A percentile compares a stretch with the other conserved stretches of the same genome.
Evolutionary conservation across 164 flowering plant genomes (phyloP).

Genomic region (Aristolochia contorta): DNA sequence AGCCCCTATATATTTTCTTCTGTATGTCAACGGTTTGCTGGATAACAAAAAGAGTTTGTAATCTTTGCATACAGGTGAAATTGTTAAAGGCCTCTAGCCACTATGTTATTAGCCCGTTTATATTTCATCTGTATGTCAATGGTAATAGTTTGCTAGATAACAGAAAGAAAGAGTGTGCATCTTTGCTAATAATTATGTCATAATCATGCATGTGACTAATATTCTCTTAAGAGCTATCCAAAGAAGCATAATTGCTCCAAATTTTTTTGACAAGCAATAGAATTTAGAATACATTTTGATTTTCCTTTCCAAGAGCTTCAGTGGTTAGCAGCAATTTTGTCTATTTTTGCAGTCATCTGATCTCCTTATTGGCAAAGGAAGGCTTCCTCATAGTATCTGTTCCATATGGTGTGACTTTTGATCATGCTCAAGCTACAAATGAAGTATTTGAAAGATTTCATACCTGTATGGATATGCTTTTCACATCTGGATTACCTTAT

Average conservation of each 20-base stretch:
- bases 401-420: constrained; percentile 91
- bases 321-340: neutral
- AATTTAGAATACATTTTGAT: no score
- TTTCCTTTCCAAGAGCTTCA: no score
- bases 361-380: constrained; percentile 73
- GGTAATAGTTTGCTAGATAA: no score
- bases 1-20: neutral
- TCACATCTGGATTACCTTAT: constrained; percentile 54
- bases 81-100: no score
- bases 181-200: no score
- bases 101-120: neutral
- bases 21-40: neutral
- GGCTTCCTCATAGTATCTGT: constrained; percentile 73
- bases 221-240: no score
- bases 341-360: constrained; percentile 48
- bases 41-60: no score
- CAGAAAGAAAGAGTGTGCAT: no score
- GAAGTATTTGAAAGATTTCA: constrained; percentile 69
- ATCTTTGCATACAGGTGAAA: constrained; percentile 37
- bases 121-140: neutral
- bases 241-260: no score
- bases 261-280: no score
- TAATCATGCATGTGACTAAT: neutral
- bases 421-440: constrained; percentile 64
- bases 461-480: constrained; percentile 50